A percentile compares a stretch with the other conserved stretches of the same genome.
Evolutionary conservation across 2,329 filamentous ascomycete genomes (phyloP).

Genomic region (Penicillium nordicum): DNA sequence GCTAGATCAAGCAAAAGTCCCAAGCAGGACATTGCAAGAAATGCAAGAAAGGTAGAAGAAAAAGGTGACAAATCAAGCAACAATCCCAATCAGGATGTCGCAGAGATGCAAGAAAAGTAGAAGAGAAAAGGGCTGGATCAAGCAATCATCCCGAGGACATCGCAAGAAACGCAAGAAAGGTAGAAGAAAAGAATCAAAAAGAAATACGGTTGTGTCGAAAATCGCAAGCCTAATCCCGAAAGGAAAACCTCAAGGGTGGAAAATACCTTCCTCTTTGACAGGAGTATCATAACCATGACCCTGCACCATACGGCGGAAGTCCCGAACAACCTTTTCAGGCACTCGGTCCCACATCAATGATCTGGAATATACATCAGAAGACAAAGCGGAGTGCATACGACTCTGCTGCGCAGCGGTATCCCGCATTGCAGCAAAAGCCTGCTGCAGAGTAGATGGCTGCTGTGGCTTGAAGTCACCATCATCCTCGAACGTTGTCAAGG

Average conservation of each 20-base stretch:
- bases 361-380: slow-evolving; percentile 85
- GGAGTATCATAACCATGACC: slow-evolving; percentile 61
- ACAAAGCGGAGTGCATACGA: slow-evolving; percentile 40
- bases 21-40: background rate
- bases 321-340: slow-evolving; percentile 82
- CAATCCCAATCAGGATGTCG: background rate
- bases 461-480: slow-evolving; percentile 37
- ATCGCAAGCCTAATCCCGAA: background rate
- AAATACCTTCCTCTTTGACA: slow-evolving; percentile 33
- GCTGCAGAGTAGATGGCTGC: slow-evolving; percentile 44
- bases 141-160: background rate
- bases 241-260: slow-evolving; percentile 9
- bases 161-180: background rate
- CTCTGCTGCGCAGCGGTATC: slow-evolving; percentile 61
- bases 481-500: slow-evolving; percentile 68
- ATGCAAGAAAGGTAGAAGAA: slow-evolving; percentile 1
- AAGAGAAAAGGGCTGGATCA: background rate
- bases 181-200: background rate
- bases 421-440: slow-evolving; percentile 77
- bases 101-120: background rate
- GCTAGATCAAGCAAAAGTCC: too few species aligned
- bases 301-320: slow-evolving; percentile 87
- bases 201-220: background rate
- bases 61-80: background rate
- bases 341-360: slow-evolving; percentile 94